These are phyloP conservation scores for Hypoxylon sp. DNA, from an alignment of 2,329 filamentous ascomycete species.

Conservation along the genomic window DNA sequence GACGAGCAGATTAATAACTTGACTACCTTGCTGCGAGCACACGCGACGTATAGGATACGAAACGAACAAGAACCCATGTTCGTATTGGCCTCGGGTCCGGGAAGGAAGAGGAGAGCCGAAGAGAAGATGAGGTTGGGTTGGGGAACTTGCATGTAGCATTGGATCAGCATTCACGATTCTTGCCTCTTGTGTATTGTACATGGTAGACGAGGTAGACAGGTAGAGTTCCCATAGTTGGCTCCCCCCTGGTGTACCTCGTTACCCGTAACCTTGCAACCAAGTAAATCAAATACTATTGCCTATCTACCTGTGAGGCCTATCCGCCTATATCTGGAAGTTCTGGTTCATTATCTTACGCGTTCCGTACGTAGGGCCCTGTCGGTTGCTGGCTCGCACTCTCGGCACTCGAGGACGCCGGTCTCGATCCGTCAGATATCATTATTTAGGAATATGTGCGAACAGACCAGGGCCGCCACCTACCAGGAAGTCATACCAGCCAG, in stretches of 20 bases:
- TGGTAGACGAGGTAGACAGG: too few relatives aligned
- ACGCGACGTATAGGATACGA: not conserved
- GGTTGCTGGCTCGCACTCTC: not conserved
- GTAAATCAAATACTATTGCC: conserved; percentile 20
- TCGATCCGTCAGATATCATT: not conserved
- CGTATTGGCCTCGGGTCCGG: too few relatives aligned
- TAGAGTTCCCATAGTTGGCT: too few relatives aligned
- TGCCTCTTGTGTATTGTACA: conserved; percentile 20
- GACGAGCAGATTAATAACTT: not conserved
- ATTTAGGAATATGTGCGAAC: not conserved
- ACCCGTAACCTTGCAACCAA: not conserved
- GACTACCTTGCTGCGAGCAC: conserved; percentile 1
- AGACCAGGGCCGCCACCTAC: too few relatives aligned
- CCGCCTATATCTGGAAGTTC: not conserved
- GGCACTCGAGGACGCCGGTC: not conserved
- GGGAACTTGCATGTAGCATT: conserved; percentile 2
- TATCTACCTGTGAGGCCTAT: not conserved
- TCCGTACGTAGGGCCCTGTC: conserved; percentile 14
- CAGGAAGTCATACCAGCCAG: too few relatives aligned
- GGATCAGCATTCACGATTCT: conserved; percentile 17
- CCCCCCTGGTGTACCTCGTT: not conserved
- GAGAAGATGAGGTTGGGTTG: not conserved
- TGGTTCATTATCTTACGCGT: conserved; percentile 21
- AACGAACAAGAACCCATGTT: conserved; percentile 1
- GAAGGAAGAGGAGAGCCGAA: not conserved